These are phyloP conservation scores for Catunica adiposa DNA, from an alignment of 2,329 filamentous ascomycete species.

Conservation along the genomic window DNA sequence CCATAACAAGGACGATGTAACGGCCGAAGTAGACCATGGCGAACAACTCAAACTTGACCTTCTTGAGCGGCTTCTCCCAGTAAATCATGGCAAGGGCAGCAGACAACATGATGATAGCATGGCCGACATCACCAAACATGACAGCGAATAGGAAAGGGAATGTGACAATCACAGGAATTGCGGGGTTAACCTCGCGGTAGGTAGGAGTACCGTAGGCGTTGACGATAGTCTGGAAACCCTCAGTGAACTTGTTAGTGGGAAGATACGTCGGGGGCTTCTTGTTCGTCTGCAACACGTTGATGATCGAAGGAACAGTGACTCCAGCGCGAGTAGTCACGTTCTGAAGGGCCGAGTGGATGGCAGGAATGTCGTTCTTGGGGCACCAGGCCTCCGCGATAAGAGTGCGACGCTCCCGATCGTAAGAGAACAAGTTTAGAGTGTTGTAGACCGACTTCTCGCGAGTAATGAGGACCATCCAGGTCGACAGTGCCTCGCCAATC, in stretches of 20 bases:
- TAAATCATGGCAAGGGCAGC: conserved; percentile 87
- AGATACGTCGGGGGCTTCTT: conserved; percentile 95
- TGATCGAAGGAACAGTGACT: conserved; percentile 91
- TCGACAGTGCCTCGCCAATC: conserved; percentile 79
- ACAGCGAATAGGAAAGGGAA: conserved; percentile 99
- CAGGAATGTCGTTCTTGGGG: conserved; percentile 72
- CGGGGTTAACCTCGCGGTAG: conserved; percentile 93
- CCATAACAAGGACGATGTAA: conserved; percentile 98
- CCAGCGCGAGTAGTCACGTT: conserved; percentile 94
- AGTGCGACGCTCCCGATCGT: conserved; percentile 87
- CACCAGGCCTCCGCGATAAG: conserved; percentile 97
- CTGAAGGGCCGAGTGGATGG: conserved; percentile 85
- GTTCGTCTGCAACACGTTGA: conserved; percentile 93
- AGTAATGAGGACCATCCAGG: conserved; percentile 94
- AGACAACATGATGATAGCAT: conserved; percentile 74
- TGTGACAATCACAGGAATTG: conserved; percentile 84
- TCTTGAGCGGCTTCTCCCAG: conserved; percentile 84
- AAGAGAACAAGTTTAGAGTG: conserved; percentile 89
- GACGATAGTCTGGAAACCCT: conserved; percentile 97
- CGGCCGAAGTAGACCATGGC: conserved; percentile 98
- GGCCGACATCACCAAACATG: conserved; percentile 98
- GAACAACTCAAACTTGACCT: conserved; percentile 84
- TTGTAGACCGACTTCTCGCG: conserved; percentile 98
- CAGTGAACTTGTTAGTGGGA: conserved; percentile 96
- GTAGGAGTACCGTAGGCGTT: conserved; percentile 96